Conservation (phyloP, 495 filamentous ascomycete species). For the Penicillium diatomitis region DNA sequence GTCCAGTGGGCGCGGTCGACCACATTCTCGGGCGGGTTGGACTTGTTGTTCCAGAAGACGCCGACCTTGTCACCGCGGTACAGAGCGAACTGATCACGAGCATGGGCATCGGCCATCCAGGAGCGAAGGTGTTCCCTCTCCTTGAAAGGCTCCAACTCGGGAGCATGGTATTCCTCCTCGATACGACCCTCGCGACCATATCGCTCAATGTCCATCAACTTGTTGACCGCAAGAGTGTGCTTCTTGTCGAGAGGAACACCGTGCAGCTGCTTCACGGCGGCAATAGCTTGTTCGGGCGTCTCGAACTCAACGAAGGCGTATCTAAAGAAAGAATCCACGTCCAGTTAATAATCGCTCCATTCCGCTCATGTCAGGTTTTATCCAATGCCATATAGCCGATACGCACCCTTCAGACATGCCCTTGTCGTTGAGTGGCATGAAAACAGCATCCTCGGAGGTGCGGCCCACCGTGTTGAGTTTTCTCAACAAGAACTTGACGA, state of each 20-base stretch:
- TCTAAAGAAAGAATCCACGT: conserved; percentile 30
- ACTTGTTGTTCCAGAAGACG: conserved; percentile 97
- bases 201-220: conserved; percentile 93
- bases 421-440: conserved; percentile 83
- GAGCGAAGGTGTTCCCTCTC: conserved; percentile 93
- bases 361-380: not conserved
- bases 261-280: conserved; percentile 79
- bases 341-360: conserved; percentile 4
- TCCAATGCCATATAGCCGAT: not conserved
- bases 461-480: conserved; percentile 78
- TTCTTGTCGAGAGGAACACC: conserved; percentile 82
- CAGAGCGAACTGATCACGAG: conserved; percentile 89
- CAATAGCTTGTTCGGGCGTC: conserved; percentile 80
- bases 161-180: conserved; percentile 77
- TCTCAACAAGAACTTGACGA: conserved; percentile 87
- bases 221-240: conserved; percentile 92
- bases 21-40: conserved; percentile 74
- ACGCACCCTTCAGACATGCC: conserved; percentile 75
- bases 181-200: conserved; percentile 90
- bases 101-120: conserved; percentile 78
- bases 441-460: conserved; percentile 76
- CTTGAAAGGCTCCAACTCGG: conserved; percentile 66
- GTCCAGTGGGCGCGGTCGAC: conserved; percentile 94
- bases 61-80: conserved; percentile 83
- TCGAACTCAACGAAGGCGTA: conserved; percentile 96